Evolutionary conservation across 441 rosid genomes (phyloP).

Genomic region (Metrosideros polymorpha): DNA sequence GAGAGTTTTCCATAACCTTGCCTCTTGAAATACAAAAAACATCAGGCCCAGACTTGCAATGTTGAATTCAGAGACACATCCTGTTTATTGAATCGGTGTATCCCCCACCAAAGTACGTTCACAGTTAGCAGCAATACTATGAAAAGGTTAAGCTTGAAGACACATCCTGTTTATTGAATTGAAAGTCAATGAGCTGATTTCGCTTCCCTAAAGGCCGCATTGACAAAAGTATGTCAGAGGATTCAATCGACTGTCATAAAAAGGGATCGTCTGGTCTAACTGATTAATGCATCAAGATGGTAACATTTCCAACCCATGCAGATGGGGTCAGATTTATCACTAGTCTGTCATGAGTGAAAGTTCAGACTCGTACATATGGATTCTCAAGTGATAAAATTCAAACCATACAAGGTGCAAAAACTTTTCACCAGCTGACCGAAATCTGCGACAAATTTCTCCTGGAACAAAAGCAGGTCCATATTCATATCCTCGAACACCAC

Average conservation of each 20-base stretch:
- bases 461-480: slow-evolving; percentile 84
- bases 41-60: neutral
- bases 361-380: neutral
- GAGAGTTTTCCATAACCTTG: neutral
- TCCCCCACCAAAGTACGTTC: neutral
- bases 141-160: neutral
- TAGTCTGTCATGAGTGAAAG: neutral
- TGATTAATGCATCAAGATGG: neutral
- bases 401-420: slow-evolving; percentile 72
- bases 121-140: neutral
- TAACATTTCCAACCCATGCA: neutral
- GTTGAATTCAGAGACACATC: neutral
- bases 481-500: slow-evolving; percentile 49
- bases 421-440: slow-evolving; percentile 75
- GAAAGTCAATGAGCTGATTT: neutral
- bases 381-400: neutral
- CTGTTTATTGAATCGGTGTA: neutral
- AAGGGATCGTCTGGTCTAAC: neutral
- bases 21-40: neutral
- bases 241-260: neutral
- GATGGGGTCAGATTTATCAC: neutral
- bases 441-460: slow-evolving; percentile 78
- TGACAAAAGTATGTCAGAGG: neutral
- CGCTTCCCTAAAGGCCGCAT: neutral
- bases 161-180: neutral